Conservation (phyloP, 78 protist genomes). For the Kipferlia bialata region DNA sequence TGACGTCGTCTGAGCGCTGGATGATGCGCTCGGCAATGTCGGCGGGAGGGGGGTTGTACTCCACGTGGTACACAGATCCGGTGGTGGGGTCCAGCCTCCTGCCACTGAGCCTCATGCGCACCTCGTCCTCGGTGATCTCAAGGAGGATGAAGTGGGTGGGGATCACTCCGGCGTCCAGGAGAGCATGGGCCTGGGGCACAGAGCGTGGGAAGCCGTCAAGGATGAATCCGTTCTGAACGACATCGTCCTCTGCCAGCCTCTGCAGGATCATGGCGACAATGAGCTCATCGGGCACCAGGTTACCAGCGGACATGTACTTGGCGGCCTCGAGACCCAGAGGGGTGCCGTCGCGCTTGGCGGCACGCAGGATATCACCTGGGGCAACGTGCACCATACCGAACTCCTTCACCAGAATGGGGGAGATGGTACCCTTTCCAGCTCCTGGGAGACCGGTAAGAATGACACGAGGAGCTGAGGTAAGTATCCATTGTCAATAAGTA, state of each 20-base stretch:
- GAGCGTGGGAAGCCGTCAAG: conserved; percentile 64
- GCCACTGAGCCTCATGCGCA: conserved; percentile 35
- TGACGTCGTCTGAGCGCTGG: conserved; percentile 43
- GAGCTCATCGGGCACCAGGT: conserved; percentile 45
- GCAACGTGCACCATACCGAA: conserved; percentile 36
- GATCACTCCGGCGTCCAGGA: conserved; percentile 7
- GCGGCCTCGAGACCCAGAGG: conserved; percentile 27
- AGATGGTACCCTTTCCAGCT: conserved; percentile 55
- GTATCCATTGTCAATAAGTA: too few species aligned
- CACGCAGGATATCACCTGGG: conserved; percentile 39
- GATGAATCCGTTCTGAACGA: conserved; percentile 32
- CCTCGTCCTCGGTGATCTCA: conserved; percentile 27
- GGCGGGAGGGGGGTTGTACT: conserved; percentile 41
- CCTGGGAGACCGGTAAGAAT: conserved; percentile 49
- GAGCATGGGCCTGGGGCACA: conserved; percentile 25
- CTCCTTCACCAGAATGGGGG: conserved; percentile 27
- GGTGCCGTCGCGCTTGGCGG: neutral
- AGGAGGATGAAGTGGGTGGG: conserved; percentile 31
- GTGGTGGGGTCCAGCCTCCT: conserved; percentile 43
- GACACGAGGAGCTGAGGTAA: neutral
- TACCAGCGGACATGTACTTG: conserved; percentile 18
- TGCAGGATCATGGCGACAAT: conserved; percentile 22
- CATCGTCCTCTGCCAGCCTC: conserved; percentile 14
- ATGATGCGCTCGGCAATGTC: conserved; percentile 26
- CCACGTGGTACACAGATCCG: conserved; percentile 45